Evolutionary conservation across 257 asterid genomes (phyloP).

Genomic region (Solanum sejunctum): DNA sequence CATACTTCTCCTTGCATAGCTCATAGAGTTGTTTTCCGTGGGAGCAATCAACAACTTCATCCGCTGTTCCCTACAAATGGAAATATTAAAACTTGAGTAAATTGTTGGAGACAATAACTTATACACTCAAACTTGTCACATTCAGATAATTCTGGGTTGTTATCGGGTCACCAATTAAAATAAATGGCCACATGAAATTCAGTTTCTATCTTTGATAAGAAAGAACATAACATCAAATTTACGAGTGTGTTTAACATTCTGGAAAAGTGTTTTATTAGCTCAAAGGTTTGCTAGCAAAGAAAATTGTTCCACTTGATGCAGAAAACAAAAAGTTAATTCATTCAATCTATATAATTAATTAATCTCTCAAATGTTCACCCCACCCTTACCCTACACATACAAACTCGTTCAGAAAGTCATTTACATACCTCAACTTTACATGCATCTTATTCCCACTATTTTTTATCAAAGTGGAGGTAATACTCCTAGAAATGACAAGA

Average conservation of each 20-base stretch:
- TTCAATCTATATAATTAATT: background rate
- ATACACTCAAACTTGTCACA: constrained; percentile 4
- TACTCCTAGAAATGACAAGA: background rate
- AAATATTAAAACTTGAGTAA: background rate
- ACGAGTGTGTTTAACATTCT: background rate
- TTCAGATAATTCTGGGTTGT: background rate
- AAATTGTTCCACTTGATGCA: background rate
- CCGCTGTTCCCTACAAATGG: constrained; percentile 65
- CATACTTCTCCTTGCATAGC: constrained; percentile 75
- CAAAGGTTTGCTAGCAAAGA: background rate
- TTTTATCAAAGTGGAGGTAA: background rate
- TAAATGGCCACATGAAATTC: background rate
- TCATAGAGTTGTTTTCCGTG: constrained; percentile 90
- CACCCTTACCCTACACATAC: background rate
- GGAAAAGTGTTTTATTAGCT: background rate
- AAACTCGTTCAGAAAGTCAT: background rate
- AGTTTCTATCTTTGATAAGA: background rate
- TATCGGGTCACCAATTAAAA: too few species aligned
- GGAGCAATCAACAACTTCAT: constrained; percentile 86
- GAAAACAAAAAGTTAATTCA: background rate
- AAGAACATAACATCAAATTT: background rate
- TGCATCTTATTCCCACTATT: background rate
- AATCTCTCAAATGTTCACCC: too few species aligned
- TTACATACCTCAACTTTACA: background rate
- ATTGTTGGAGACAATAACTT: background rate